Percentiles rank a stretch among this genome's conserved stretches.
Conservation (phyloP, 202 grass and related monocot genomes). For the Setaria viridis region DNA sequence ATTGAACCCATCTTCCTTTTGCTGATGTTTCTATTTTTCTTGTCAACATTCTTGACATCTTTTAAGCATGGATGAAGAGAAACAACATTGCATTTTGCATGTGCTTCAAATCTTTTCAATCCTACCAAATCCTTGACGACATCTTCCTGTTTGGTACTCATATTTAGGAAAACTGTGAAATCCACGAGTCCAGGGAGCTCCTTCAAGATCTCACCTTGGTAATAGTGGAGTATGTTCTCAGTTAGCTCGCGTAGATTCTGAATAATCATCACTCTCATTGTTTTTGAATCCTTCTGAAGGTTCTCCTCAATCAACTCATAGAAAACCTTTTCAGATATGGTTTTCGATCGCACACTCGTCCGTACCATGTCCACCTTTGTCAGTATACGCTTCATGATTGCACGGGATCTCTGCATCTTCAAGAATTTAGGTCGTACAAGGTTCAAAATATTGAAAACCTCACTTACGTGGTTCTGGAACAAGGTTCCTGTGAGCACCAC, state of each 20-base stretch:
- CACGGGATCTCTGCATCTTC: constrained; percentile 60
- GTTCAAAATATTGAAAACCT: constrained; percentile 91
- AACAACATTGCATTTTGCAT: constrained; percentile 63
- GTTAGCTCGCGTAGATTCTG: constrained; percentile 76
- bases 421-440: constrained; percentile 81
- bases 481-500: constrained; percentile 81
- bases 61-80: constrained; percentile 81
- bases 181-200: constrained; percentile 85
- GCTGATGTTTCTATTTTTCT: constrained; percentile 34
- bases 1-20: constrained; percentile 56
- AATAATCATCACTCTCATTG: constrained; percentile 69
- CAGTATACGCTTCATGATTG: constrained; percentile 68
- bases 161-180: constrained; percentile 75
- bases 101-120: constrained; percentile 62
- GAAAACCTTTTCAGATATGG: constrained; percentile 52
- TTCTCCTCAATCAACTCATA: constrained; percentile 82
- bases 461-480: constrained; percentile 86
- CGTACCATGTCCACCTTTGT: constrained; percentile 70
- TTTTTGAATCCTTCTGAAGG: constrained; percentile 67
- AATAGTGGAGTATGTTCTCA: constrained; percentile 83
- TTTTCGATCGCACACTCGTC: constrained; percentile 47
- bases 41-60: constrained; percentile 47
- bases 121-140: constrained; percentile 53
- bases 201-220: constrained; percentile 77
- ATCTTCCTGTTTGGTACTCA: constrained; percentile 56